phyloP scores from a whole-genome alignment of 2,329 filamentous ascomycete species.

The Phaeosphaeria sp. region DNA sequence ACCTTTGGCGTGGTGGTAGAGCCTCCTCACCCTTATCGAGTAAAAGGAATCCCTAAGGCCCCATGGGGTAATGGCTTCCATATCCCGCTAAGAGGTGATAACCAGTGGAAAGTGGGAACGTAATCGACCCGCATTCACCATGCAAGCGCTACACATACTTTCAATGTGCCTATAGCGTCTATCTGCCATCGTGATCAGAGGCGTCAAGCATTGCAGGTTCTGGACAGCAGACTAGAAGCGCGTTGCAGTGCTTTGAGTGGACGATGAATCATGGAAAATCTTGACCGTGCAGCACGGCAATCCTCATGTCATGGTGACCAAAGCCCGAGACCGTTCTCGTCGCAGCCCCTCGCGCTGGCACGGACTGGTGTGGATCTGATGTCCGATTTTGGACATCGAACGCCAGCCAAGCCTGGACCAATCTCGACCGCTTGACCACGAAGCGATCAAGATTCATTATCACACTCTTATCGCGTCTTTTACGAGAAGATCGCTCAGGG shows the following conservation, averaged over 20 bases:
- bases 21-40: constrained; percentile 34
- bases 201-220: constrained; percentile 9
- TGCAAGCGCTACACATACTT: constrained; percentile 28
- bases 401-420: constrained; percentile 24
- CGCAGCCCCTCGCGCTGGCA: constrained; percentile 34
- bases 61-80: constrained; percentile 40
- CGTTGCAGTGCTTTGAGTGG: constrained; percentile 11
- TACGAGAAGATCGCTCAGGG: constrained; percentile 10
- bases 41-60: constrained; percentile 27
- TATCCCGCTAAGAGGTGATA: constrained; percentile 19
- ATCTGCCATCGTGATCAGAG: constrained; percentile 36
- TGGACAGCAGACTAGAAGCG: constrained; percentile 13
- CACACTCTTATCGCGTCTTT: constrained; percentile 20
- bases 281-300: constrained; percentile 18
- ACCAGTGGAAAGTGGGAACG: constrained; percentile 32
- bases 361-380: constrained; percentile 37
- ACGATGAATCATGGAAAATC: constrained; percentile 13
- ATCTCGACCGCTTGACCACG: constrained; percentile 23
- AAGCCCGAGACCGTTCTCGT: constrained; percentile 28
- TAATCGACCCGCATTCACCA: constrained; percentile 29
- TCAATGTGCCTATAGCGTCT: constrained; percentile 9
- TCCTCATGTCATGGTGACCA: constrained; percentile 28
- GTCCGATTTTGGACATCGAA: constrained; percentile 36
- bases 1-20: constrained; percentile 14
- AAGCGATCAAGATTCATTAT: constrained; percentile 16